Evolutionary conservation across 2,329 filamentous ascomycete species (phyloP).

Genomic region (Camillea tinctor): DNA sequence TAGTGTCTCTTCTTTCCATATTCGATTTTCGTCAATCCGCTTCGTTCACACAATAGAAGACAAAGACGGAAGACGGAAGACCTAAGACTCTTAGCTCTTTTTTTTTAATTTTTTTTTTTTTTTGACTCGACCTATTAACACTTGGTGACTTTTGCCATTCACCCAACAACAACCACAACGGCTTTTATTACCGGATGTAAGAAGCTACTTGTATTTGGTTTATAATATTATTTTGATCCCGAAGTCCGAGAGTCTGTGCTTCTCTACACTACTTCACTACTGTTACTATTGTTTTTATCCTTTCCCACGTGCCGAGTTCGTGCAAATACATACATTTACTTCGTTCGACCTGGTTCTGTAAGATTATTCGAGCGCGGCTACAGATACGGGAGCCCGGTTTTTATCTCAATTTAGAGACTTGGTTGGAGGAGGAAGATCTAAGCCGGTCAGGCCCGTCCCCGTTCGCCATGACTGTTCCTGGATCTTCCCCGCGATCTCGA

Average conservation of each 20-base stretch:
- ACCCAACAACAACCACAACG: not conserved
- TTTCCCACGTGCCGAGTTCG: not conserved
- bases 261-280: not conserved
- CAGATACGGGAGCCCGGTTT: not conserved
- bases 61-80: not conserved
- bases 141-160: not conserved
- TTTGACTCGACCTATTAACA: not conserved
- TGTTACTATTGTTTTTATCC: too few relatives aligned
- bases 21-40: not conserved
- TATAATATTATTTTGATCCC: not conserved
- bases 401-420: not conserved
- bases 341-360: not conserved
- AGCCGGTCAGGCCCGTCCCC: conserved; percentile 14
- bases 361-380: not conserved
- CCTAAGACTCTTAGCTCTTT: not conserved
- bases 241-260: not conserved
- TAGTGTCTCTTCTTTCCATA: not conserved
- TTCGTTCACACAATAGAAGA: not conserved
- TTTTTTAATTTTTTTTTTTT: not conserved
- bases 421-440: conserved; percentile 2
- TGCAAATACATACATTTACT: not conserved
- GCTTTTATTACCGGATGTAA: not conserved
- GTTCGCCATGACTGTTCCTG: conserved; percentile 23
- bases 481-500: conserved; percentile 24
- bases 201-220: not conserved